Evolutionary conservation across 1,284 basidiomycete genomes (phyloP).

Genomic region (Leccinum laetum): DNA sequence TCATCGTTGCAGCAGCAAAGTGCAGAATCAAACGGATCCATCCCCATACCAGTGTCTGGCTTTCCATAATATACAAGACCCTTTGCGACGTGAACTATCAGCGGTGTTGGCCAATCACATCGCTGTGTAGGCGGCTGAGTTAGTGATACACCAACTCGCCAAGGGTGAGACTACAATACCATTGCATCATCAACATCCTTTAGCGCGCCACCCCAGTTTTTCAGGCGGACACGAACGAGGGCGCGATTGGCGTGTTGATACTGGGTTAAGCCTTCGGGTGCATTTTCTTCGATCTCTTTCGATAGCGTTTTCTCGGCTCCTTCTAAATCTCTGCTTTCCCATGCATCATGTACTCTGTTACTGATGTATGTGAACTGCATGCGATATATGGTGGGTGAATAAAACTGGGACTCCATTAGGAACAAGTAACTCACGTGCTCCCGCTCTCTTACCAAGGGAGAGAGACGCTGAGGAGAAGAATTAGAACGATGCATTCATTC

Average conservation of each 20-base stretch:
- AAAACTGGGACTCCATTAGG: neutral
- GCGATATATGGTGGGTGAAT: neutral
- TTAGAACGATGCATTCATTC: neutral
- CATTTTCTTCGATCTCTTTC: too few relatives aligned
- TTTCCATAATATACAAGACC: too few relatives aligned
- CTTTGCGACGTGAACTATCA: too few relatives aligned
- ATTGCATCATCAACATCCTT: neutral
- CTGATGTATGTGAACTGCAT: conserved; percentile 10
- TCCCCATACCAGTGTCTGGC: too few relatives aligned
- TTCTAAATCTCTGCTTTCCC: neutral
- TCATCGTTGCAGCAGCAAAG: too few relatives aligned
- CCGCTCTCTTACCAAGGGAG: neutral
- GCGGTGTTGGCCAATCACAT: too few relatives aligned
- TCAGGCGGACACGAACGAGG: neutral
- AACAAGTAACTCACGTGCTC: conserved; percentile 5
- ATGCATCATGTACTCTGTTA: neutral
- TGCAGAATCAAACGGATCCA: too few relatives aligned
- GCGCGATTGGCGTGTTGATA: neutral
- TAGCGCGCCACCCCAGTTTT: neutral
- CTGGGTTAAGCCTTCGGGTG: too few relatives aligned
- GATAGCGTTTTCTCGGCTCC: too few relatives aligned
- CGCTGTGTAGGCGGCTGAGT: too few relatives aligned
- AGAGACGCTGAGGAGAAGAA: neutral
- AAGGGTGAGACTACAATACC: neutral
- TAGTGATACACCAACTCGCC: neutral